These are phyloP conservation scores for Hygrophorus russula DNA, from an alignment of 768 basidiomycete genomes.

Conservation along the genomic window DNA sequence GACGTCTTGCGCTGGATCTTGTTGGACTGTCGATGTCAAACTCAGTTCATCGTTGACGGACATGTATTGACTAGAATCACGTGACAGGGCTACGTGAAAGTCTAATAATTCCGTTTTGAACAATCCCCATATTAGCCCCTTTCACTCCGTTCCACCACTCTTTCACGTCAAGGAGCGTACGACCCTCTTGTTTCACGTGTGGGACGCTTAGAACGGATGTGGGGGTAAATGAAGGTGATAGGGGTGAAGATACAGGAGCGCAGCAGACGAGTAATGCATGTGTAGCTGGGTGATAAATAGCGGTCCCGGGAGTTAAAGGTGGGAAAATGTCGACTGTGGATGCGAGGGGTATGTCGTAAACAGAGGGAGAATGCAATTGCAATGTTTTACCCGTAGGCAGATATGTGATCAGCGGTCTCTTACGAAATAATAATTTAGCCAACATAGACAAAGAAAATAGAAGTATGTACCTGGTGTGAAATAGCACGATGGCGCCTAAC, in stretches of 20 bases:
- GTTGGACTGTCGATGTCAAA: no score
- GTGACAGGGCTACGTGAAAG: no score
- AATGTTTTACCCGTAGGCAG: slow-evolving; percentile 23
- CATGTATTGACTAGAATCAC: no score
- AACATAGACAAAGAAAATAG: neutral
- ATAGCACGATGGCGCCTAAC: slow-evolving; percentile 50
- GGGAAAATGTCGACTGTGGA: slow-evolving; percentile 7
- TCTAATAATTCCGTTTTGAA: neutral
- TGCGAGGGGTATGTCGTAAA: slow-evolving; percentile 7
- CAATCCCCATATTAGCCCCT: slow-evolving; percentile 10
- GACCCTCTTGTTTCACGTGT: slow-evolving; percentile 52
- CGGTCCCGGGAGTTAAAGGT: slow-evolving; percentile 25
- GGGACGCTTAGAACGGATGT: slow-evolving; percentile 40
- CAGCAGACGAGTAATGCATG: slow-evolving; percentile 44
- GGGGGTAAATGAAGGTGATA: slow-evolving; percentile 28
- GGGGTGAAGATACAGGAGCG: slow-evolving; percentile 37
- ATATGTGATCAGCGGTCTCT: slow-evolving; percentile 25
- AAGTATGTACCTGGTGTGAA: slow-evolving; percentile 45
- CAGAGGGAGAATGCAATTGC: slow-evolving; percentile 27
- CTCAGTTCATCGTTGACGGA: no score
- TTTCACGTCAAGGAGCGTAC: slow-evolving; percentile 37
- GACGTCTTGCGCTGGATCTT: no score
- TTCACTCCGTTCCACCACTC: slow-evolving; percentile 75
- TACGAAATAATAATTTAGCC: neutral
- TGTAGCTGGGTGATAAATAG: slow-evolving; percentile 27